Base-by-base conservation (phyloP, 257 asterid species). In the Fraxinus pennsylvanica region DNA sequence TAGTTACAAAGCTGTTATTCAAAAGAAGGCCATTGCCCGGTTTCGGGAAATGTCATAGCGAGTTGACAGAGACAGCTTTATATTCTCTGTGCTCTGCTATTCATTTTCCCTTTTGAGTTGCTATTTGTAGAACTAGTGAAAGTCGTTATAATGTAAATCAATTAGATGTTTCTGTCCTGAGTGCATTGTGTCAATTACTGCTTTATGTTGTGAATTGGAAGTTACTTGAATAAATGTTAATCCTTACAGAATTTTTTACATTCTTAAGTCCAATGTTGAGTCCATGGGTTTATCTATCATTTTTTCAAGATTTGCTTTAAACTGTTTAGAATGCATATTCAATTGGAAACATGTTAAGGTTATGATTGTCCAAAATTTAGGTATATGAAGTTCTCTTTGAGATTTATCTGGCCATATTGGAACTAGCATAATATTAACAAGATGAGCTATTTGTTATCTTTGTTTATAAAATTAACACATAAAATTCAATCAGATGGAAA, bases 1-100 rank as follows among this genome's bases (percentile, higher is more conserved):
- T 81, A 96, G 97, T 89, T 93, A 96, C 88, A 91, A 81, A 90
- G 94, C 97, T 21, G 96, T 96, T 75, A 93, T 96, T 77, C 99
- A 96, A 83, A 93, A 96, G 89, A 93, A 93, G 87, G 99, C 99
- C 32, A 96, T 96, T 72, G 98, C 98, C 47, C 89, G 98, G 61
- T 96, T 96, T 85, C 91, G 98, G 9, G 99, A 96, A 76, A 96
- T 96, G 98, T 92, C 97, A 0, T 91, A 87, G 76, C 79, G 86
- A 81, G 71, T 41, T 14, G 14, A 4, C 33, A 29, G 6, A 50
- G 54, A 65, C 41, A 66, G 10, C 54, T 61, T 29, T 59, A 43
- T 59, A 21, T 73, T 71, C 27, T 72, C 73, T 19, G 50, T 19
- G 38, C 33, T 45, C 57, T 65, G 57, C 72, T 57, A 14, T 73